A percentile compares a stretch with the other conserved stretches of the same genome.
These are phyloP conservation scores for Pleurotus citrinopileatus DNA, from an alignment of 768 basidiomycete genomes.

Conservation along the genomic window DNA sequence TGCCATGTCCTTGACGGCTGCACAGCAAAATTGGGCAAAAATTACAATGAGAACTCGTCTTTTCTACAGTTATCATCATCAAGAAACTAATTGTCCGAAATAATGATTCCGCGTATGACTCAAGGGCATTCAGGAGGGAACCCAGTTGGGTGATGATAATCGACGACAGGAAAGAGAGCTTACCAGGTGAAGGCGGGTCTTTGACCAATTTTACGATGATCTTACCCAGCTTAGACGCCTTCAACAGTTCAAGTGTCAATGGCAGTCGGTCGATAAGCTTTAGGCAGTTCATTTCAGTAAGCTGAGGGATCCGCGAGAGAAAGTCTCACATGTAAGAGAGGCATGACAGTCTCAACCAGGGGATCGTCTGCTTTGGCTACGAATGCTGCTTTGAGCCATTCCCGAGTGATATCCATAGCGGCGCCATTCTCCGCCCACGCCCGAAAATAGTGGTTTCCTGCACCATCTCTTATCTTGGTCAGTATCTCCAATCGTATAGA, in stretches of 20 bases:
- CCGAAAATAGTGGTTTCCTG: slow-evolving; percentile 83
- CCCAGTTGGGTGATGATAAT: slow-evolving; percentile 15
- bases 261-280: slow-evolving; percentile 87
- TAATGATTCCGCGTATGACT: slow-evolving; percentile 19
- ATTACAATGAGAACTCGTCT: slow-evolving; percentile 38
- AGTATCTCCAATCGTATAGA: slow-evolving; percentile 71
- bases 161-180: too few species aligned
- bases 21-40: slow-evolving; percentile 27
- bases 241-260: slow-evolving; percentile 64
- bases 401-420: slow-evolving; percentile 76
- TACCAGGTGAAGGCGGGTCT: slow-evolving; percentile 76
- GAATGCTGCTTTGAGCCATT: slow-evolving; percentile 77
- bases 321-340: slow-evolving; percentile 75
- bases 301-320: background rate
- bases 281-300: slow-evolving; percentile 7
- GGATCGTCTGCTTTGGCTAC: slow-evolving; percentile 50
- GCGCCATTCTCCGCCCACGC: slow-evolving; percentile 77
- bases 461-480: slow-evolving; percentile 78
- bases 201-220: slow-evolving; percentile 75
- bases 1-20: slow-evolving; percentile 94
- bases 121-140: slow-evolving; percentile 7
- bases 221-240: slow-evolving; percentile 75
- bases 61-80: slow-evolving; percentile 62
- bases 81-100: slow-evolving; percentile 26
- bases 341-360: slow-evolving; percentile 78